phyloP scores from a whole-genome alignment of 2,329 filamentous ascomycete species.

The Metarhizium brunneum region DNA sequence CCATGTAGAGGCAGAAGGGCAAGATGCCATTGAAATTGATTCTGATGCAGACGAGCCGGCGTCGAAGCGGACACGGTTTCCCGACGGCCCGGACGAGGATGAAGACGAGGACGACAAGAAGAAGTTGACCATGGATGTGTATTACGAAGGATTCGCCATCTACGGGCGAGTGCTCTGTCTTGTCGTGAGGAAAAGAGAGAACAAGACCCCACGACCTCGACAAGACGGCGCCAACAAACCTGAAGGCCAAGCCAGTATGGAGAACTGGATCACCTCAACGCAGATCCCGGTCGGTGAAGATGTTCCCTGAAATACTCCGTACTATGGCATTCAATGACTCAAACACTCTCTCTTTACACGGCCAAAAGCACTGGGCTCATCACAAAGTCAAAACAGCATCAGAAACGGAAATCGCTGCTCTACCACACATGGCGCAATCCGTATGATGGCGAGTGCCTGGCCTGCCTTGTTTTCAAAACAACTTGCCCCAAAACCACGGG shows the following conservation, averaged over 20 bases:
- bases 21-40: slow-evolving; percentile 23
- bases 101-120: slow-evolving; percentile 65
- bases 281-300: slow-evolving; percentile 45
- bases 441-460: neutral
- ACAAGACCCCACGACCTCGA: slow-evolving; percentile 27
- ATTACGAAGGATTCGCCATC: slow-evolving; percentile 92
- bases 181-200: slow-evolving; percentile 69
- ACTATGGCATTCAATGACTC: neutral
- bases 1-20: slow-evolving; percentile 22
- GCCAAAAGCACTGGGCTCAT: neutral
- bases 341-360: neutral
- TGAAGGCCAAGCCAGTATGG: slow-evolving; percentile 62
- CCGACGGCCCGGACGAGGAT: slow-evolving; percentile 15
- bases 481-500: neutral
- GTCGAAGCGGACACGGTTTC: slow-evolving; percentile 33
- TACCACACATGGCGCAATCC: neutral
- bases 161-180: slow-evolving; percentile 89
- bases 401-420: neutral
- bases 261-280: slow-evolving; percentile 77
- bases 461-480: neutral
- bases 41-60: slow-evolving; percentile 32
- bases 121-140: slow-evolving; percentile 76
- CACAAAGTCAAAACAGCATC: neutral
- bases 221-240: slow-evolving; percentile 20
- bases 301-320: slow-evolving; percentile 13